phyloP scores from a whole-genome alignment of 257 asterid genomes.

The Ligustrum vulgare region DNA sequence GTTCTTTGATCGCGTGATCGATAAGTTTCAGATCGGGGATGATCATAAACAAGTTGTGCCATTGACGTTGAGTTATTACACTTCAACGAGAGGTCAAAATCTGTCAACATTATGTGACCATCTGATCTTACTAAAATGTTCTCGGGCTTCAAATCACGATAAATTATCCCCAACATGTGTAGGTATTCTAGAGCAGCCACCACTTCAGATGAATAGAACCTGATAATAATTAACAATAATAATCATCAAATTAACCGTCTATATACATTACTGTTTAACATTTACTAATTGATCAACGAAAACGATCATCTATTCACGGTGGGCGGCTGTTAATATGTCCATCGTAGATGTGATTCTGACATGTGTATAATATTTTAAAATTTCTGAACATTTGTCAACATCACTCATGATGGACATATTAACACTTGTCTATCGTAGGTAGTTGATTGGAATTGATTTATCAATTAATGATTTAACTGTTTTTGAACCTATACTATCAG shows the following conservation, averaged over 20 bases:
- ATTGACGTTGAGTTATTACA: slow-evolving; percentile 41
- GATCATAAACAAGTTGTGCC: slow-evolving; percentile 47
- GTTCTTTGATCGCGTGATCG: background rate
- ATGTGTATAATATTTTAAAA: too few relatives aligned
- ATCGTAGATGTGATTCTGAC: too few relatives aligned
- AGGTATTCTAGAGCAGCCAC: slow-evolving; percentile 75
- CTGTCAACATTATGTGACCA: slow-evolving; percentile 83
- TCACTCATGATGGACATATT: too few relatives aligned
- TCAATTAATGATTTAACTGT: slow-evolving; percentile 11
- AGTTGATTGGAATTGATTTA: too few relatives aligned
- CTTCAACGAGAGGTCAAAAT: slow-evolving; percentile 70
- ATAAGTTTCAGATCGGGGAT: slow-evolving; percentile 3
- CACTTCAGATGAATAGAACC: slow-evolving; percentile 83
- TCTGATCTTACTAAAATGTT: slow-evolving; percentile 65
- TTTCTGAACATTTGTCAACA: too few relatives aligned
- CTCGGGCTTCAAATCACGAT: slow-evolving; percentile 82
- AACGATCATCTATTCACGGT: too few relatives aligned
- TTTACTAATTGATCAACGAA: background rate
- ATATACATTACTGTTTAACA: slow-evolving; percentile 1
- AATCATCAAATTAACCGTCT: background rate
- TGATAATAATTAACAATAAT: slow-evolving; percentile 20
- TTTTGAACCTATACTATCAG: background rate
- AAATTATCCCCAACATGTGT: slow-evolving; percentile 75
- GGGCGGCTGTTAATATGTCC: too few relatives aligned
- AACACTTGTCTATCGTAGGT: too few relatives aligned